A percentile compares a stretch with the other conserved stretches of the same genome.
Conservation (phyloP, 1,284 basidiomycete genomes). For the Malassezia slooffiae region DNA sequence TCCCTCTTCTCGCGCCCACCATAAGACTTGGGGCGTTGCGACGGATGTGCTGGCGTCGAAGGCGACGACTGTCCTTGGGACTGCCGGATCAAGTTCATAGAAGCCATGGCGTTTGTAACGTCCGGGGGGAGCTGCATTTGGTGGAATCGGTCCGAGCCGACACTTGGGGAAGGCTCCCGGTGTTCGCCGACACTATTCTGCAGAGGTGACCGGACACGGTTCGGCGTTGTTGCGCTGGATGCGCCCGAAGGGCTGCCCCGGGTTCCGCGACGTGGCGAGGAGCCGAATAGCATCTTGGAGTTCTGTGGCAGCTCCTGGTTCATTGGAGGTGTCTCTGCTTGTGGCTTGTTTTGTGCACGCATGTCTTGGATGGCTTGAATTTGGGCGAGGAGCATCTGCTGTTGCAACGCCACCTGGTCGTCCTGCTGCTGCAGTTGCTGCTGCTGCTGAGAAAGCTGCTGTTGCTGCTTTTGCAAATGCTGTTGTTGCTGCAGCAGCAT, state of each 20-base stretch:
- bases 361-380: conserved; percentile 11
- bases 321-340: background rate
- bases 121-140: background rate
- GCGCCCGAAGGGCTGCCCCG: too few relatives aligned
- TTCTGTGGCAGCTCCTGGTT: too few relatives aligned
- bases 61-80: background rate
- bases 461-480: background rate
- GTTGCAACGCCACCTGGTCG: conserved; percentile 12
- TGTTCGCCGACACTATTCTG: too few relatives aligned
- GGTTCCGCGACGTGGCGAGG: too few relatives aligned
- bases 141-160: background rate
- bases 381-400: conserved; percentile 7
- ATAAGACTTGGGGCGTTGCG: conserved; percentile 2
- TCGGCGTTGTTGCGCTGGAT: too few relatives aligned
- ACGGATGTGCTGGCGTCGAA: too few relatives aligned
- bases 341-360: background rate
- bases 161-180: too few relatives aligned
- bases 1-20: conserved; percentile 3
- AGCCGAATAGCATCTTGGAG: too few relatives aligned
- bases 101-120: conserved; percentile 3
- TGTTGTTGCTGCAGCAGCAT: background rate
- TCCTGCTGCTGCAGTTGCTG: conserved; percentile 7
- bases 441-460: conserved; percentile 8
- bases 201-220: too few relatives aligned
- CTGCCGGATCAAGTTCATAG: conserved; percentile 2